Base-by-base conservation (phyloP, 495 filamentous ascomycete species). In the Clohesyomyces aquaticus region DNA sequence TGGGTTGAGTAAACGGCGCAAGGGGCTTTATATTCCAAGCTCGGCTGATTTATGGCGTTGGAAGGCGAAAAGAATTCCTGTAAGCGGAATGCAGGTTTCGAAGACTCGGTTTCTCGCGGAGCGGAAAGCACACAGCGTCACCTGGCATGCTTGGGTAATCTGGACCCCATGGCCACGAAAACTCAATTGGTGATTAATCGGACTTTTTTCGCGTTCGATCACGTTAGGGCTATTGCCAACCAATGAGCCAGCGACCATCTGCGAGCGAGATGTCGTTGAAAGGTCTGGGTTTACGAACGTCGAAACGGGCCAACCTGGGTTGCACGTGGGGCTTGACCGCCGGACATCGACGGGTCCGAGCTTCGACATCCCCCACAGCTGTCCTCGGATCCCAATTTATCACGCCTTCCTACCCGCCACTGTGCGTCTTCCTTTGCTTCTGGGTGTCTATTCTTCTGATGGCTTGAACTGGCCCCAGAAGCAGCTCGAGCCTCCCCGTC, bases 81-180 rank as follows among this genome's bases (percentile, higher is more conserved):
- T 18, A 29, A 22, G 28, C 23, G 49, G 27, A 26, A 52, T 22
- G 49, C 12, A 14, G 49, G 4, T 52, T 19, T 32, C 22, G 21
- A 23, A 23, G 23, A n/a, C n/a, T 22, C 49, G 49, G 49, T 16
- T 22, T 29, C 49, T 52, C 23, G 14, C 49, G 49, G 49, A 29
- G 29, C 22, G 22, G 4, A 26, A 10, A 23, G 49, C 14, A 8
- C 4, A 6, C 32, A 38, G 23, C 6, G 29, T 52, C 49, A 52
- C 49, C 21, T 52, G 49, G 27, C n/a, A n/a, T 52, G 49, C 27
- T 52, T 49, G 21, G 46, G 46, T 49, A 49, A 49, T 49, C 46
- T 38, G 6, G 32, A 6, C 6, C 32, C 32, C 32, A 6, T 38
- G 6, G 11, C n/a, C n/a, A n/a, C n/a, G n/a, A n/a, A n/a, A 23